Evolutionary conservation across 805 yeast genomes (phyloP).

Genomic region (Saccharomycopsis schoenii): DNA sequence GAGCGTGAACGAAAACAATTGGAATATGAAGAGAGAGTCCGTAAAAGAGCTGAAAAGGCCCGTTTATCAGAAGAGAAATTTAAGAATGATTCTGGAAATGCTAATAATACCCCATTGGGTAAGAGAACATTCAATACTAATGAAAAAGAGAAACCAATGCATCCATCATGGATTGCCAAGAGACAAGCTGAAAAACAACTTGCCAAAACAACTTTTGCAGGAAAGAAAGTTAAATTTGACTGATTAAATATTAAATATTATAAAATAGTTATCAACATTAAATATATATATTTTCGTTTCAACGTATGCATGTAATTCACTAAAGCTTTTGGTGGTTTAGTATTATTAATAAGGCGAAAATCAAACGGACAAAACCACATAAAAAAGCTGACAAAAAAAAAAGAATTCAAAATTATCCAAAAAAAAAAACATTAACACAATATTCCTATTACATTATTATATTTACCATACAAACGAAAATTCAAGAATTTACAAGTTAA

Average conservation of each 20-base stretch:
- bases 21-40: conserved; percentile 66
- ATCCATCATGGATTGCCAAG: conserved; percentile 99
- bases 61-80: conserved; percentile 19
- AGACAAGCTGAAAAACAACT: conserved; percentile 57
- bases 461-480: too few relatives aligned
- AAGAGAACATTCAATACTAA: conserved; percentile 20
- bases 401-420: too few relatives aligned
- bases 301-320: too few relatives aligned
- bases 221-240: conserved; percentile 78
- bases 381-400: too few relatives aligned
- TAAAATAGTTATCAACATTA: too few relatives aligned
- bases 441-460: too few relatives aligned
- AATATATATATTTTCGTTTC: too few relatives aligned
- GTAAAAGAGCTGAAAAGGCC: conserved; percentile 52
- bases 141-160: conserved; percentile 26
- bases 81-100: conserved; percentile 24
- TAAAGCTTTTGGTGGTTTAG: too few relatives aligned
- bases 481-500: too few relatives aligned
- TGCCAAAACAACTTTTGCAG: conserved; percentile 60
- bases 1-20: conserved; percentile 50
- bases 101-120: conserved; percentile 32
- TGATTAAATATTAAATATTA: conserved; percentile 17
- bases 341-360: too few relatives aligned
- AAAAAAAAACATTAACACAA: too few relatives aligned
- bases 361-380: too few relatives aligned